Evolutionary conservation across 768 basidiomycete genomes (phyloP).

Genomic region (Daedaleopsis sinensis): DNA sequence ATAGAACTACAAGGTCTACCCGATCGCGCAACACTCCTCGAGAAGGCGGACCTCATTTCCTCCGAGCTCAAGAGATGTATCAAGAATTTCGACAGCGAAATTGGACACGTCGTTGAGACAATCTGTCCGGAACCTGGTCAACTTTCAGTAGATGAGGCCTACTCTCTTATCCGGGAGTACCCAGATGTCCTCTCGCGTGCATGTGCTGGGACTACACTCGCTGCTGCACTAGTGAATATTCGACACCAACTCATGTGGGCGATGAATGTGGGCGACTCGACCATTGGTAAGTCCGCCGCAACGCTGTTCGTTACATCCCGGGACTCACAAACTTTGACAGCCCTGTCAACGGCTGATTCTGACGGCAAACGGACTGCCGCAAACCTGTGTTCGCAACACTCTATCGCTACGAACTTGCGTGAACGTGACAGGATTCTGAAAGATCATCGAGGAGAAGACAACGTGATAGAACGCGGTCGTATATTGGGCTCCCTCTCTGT

Average conservation of each 20-base stretch:
- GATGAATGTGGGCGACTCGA: constrained; percentile 3
- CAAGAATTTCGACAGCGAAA: constrained; percentile 1
- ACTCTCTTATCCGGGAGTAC: neutral
- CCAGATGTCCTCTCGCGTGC: constrained; percentile 3
- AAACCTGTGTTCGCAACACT: neutral
- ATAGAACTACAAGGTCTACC: neutral
- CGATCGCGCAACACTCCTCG: neutral
- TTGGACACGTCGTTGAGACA: constrained; percentile 1
- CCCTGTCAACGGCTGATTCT: neutral
- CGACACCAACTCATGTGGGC: constrained; percentile 6
- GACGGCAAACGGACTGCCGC: neutral
- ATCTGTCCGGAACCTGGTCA: neutral
- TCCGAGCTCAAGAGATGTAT: neutral
- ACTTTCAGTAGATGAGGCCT: neutral
- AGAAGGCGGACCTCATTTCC: neutral
- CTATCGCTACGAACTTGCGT: neutral
- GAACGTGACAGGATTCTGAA: neutral
- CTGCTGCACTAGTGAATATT: constrained; percentile 7
- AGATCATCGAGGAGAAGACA: neutral
- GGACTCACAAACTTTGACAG: neutral
- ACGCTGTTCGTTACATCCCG: neutral
- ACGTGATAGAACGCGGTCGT: neutral
- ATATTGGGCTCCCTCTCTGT: neutral
- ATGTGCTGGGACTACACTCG: constrained; percentile 3
- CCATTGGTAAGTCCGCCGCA: constrained; percentile 1